These are phyloP conservation scores for Remersonia thermophila DNA, from an alignment of 2,329 filamentous ascomycete genomes.

Conservation along the genomic window DNA sequence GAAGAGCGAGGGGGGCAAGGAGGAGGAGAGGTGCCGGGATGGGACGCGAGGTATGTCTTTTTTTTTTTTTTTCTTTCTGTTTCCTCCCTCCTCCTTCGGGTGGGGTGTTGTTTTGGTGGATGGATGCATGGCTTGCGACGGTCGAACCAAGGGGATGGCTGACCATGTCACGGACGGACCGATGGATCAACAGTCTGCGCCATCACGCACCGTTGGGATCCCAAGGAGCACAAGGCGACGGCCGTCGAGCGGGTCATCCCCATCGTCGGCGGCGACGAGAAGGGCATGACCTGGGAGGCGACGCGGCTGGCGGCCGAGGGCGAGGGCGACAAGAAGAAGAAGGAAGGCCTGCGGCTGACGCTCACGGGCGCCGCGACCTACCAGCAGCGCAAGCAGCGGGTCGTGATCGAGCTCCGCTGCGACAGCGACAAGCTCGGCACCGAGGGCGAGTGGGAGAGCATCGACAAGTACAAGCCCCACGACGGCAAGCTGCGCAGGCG, in stretches of 20 bases:
- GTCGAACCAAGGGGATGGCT: not conserved
- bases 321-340: conserved; percentile 48
- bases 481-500: conserved; percentile 9
- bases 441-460: conserved; percentile 52
- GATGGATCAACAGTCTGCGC: conserved; percentile 73
- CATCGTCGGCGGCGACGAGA: conserved; percentile 56
- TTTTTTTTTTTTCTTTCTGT: conserved; percentile 1
- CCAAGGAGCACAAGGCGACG: conserved; percentile 34
- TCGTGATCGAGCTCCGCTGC: conserved; percentile 78
- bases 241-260: conserved; percentile 48
- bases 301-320: conserved; percentile 53
- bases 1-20: conserved; percentile 44
- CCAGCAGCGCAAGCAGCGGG: conserved; percentile 50
- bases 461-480: conserved; percentile 38
- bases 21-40: conserved; percentile 51
- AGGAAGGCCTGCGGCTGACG: conserved; percentile 60
- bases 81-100: not conserved
- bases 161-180: too few relatives aligned
- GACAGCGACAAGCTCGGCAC: conserved; percentile 58
- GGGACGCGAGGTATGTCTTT: conserved; percentile 51
- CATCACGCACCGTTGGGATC: conserved; percentile 47
- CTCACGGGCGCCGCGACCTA: conserved; percentile 46
- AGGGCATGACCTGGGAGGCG: conserved; percentile 50
- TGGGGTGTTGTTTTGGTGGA: not conserved
- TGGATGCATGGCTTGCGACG: not conserved